phyloP scores from a whole-genome alignment of 805 yeast species.

The Saturnispora zaruensis region DNA sequence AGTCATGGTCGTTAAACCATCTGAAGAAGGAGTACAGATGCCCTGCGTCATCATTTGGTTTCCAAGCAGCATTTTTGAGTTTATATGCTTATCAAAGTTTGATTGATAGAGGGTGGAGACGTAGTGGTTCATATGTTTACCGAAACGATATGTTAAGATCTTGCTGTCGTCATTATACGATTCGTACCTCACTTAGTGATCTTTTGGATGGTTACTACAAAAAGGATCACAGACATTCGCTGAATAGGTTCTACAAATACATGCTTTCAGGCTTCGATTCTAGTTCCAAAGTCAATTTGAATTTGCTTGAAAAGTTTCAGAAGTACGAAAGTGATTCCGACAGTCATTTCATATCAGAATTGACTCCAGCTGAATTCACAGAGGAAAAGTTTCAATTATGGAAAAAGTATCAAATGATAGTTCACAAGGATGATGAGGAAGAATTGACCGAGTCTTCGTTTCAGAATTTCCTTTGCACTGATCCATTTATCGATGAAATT shows the following conservation, averaged over 20 bases:
- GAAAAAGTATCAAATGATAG: slow-evolving; percentile 56
- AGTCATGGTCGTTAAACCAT: slow-evolving; percentile 26
- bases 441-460: slow-evolving; percentile 44
- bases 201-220: slow-evolving; percentile 33
- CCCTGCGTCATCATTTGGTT: slow-evolving; percentile 22
- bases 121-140: slow-evolving; percentile 59
- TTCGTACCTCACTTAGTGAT: slow-evolving; percentile 45
- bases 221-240: slow-evolving; percentile 58
- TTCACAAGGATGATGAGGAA: slow-evolving; percentile 54
- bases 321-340: not conserved
- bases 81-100: slow-evolving; percentile 50
- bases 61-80: slow-evolving; percentile 21
- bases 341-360: slow-evolving; percentile 4
- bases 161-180: slow-evolving; percentile 76
- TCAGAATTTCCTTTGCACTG: slow-evolving; percentile 55
- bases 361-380: slow-evolving; percentile 45
- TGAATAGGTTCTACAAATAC: slow-evolving; percentile 50
- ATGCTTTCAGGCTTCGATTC: slow-evolving; percentile 14
- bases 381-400: slow-evolving; percentile 55
- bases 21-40: slow-evolving; percentile 12
- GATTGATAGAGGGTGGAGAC: slow-evolving; percentile 66
- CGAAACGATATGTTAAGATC: slow-evolving; percentile 58
- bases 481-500: slow-evolving; percentile 42
- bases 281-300: not conserved
- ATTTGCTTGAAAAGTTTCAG: not conserved